Evolutionary conservation across 2,329 filamentous ascomycete genomes (phyloP).

Genomic region (Tetracladium maxilliforme): DNA sequence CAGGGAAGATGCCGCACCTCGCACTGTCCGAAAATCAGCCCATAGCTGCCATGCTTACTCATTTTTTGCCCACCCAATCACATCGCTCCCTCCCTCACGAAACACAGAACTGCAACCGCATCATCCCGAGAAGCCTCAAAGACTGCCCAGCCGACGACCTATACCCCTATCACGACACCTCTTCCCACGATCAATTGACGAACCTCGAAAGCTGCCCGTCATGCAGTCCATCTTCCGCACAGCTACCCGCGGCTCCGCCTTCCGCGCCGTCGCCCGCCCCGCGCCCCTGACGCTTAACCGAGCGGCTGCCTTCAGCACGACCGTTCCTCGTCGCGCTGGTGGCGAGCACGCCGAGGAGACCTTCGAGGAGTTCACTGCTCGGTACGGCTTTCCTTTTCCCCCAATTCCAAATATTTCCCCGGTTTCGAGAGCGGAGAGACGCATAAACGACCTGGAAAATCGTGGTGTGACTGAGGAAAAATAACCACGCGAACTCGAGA

Average conservation of each 20-base stretch:
- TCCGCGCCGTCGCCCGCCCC: conserved; percentile 33
- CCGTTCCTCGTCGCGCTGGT: conserved; percentile 24
- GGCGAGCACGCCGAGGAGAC: conserved; percentile 79
- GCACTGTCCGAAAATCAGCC: too few relatives aligned
- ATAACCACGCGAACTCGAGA: too few relatives aligned
- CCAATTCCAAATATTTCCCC: conserved; percentile 1
- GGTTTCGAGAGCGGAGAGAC: conserved; percentile 1
- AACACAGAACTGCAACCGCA: too few relatives aligned
- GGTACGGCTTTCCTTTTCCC: conserved; percentile 42
- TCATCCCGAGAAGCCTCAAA: too few relatives aligned
- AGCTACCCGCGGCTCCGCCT: conserved; percentile 38
- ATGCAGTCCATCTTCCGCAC: too few relatives aligned
- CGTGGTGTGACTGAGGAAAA: too few relatives aligned
- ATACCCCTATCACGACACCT: too few relatives aligned
- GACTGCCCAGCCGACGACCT: too few relatives aligned
- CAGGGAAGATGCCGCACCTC: too few relatives aligned
- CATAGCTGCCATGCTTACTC: too few relatives aligned
- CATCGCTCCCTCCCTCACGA: too few relatives aligned
- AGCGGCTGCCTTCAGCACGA: conserved; percentile 47
- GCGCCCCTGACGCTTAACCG: conserved; percentile 32
- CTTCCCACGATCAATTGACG: conserved; percentile 1
- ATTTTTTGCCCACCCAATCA: too few relatives aligned
- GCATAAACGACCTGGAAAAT: conserved; percentile 4
- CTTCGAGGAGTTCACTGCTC: conserved; percentile 96
- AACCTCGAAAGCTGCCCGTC: conserved; percentile 2